These are phyloP conservation scores for Paxillus rubicundulus DNA, from an alignment of 768 basidiomycete genomes.

Conservation along the genomic window DNA sequence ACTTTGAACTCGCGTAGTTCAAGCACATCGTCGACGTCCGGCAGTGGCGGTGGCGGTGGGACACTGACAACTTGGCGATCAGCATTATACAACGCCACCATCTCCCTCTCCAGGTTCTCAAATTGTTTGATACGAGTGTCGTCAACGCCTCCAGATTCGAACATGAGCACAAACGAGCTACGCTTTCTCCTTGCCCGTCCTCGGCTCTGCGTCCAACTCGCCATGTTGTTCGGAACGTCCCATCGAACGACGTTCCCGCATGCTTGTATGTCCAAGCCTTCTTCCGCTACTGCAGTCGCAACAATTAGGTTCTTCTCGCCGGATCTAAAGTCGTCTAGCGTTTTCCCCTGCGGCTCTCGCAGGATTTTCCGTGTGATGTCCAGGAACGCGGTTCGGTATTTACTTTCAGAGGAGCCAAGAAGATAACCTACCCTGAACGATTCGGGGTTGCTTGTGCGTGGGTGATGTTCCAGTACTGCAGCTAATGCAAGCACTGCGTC, in stretches of 20 bases:
- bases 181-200: slow-evolving; percentile 70
- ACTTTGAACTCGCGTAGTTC: slow-evolving; percentile 47
- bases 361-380: slow-evolving; percentile 65
- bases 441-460: slow-evolving; percentile 41
- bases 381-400: slow-evolving; percentile 56
- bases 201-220: slow-evolving; percentile 80
- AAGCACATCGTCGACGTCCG: slow-evolving; percentile 23
- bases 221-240: slow-evolving; percentile 72
- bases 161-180: slow-evolving; percentile 76
- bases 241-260: slow-evolving; percentile 83
- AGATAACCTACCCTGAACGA: slow-evolving; percentile 60
- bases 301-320: slow-evolving; percentile 73
- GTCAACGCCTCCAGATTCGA: slow-evolving; percentile 44
- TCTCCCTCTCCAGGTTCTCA: slow-evolving; percentile 54
- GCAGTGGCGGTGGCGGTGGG: slow-evolving; percentile 5
- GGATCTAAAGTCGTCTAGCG: slow-evolving; percentile 59
- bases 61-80: slow-evolving; percentile 16
- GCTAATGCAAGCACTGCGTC: slow-evolving; percentile 67
- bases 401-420: slow-evolving; percentile 60
- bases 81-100: slow-evolving; percentile 61
- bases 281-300: slow-evolving; percentile 80
- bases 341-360: slow-evolving; percentile 51
- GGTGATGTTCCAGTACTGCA: slow-evolving; percentile 58
- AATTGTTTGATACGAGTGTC: slow-evolving; percentile 49
- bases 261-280: slow-evolving; percentile 80